Base-by-base conservation (phyloP, 148 eudicot species). In the Hydrangea macrophylla region DNA sequence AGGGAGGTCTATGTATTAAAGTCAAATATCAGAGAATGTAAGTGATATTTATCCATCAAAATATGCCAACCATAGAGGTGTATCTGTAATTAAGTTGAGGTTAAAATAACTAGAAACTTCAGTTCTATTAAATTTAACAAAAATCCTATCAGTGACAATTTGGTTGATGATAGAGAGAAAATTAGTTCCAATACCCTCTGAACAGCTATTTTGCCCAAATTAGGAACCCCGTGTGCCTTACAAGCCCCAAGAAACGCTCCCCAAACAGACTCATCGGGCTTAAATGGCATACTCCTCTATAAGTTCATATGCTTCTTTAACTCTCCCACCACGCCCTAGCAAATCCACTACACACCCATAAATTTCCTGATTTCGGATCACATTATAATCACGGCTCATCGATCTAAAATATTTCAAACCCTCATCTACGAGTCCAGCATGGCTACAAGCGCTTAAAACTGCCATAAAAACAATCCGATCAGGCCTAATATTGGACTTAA, bases 321-420 rank as follows among this genome's bases (percentile, higher is more conserved):
- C 76, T 79, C 87, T 80, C 60, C 98, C 98, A 32, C 92, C 92
- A 53, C 96, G 87, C 25, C 94, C 98, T 37, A 93, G 76, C 82
- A 93, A 69, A 79, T 93, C 98, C 73, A 93, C 92, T 10, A 88
- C 86, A 66, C 96, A 86, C 37, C 96, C 95, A 62, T 88, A 93
- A 33, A 85, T 81, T 45, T 88, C 96, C 68, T 82, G 88, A 71
- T 88, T 81, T 28, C 94, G 98, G 57, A 59, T 66, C 17, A 88
- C 73, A 22, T 80, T 79, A 60, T 85, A 86, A 51, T 80, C 75
- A 17, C 61, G 40, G 37, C 69, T 33, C 98, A 93, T 93, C 32
- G 85, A 74, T 25, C 79, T 74, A 70, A 93, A 93, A 78, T 83
- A 86, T 67, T 69, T 69, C 60, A 93, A 71, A 73, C 98, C 98